Percentiles rank a stretch among this genome's conserved stretches.
Evolutionary conservation across 371 early-diverging fungal genomes (phyloP).

Genomic region (Saksenaea oblongispora): DNA sequence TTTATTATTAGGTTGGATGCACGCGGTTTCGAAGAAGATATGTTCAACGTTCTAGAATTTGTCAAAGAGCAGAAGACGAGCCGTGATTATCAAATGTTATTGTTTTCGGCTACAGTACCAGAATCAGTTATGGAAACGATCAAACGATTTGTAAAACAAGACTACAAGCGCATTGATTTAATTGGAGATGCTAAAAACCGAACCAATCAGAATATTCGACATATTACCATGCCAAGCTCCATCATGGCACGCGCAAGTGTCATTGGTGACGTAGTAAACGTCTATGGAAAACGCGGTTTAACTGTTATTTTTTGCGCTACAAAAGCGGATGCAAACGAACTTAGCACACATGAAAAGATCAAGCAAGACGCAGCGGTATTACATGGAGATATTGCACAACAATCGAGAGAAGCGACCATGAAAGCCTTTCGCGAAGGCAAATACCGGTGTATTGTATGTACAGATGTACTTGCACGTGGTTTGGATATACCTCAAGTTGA

Average conservation of each 20-base stretch:
- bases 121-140: constrained; percentile 85
- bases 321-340: constrained; percentile 89
- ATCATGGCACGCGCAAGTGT: constrained; percentile 78
- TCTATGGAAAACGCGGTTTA: constrained; percentile 79
- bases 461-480: constrained; percentile 97
- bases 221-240: constrained; percentile 82
- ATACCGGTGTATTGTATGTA: constrained; percentile 85
- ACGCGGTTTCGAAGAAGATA: constrained; percentile 93
- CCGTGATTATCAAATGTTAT: constrained; percentile 78
- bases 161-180: constrained; percentile 81
- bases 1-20: constrained; percentile 63
- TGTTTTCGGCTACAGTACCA: constrained; percentile 89
- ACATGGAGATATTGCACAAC: constrained; percentile 95
- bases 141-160: constrained; percentile 80
- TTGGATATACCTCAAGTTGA: constrained; percentile 98
- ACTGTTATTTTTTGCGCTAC: constrained; percentile 93
- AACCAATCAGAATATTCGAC: constrained; percentile 76
- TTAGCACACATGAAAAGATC: constrained; percentile 79
- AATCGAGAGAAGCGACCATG: constrained; percentile 83
- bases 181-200: constrained; percentile 76
- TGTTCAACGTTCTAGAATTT: constrained; percentile 83
- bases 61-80: constrained; percentile 74
- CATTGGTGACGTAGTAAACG: constrained; percentile 83
- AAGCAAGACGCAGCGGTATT: constrained; percentile 83
- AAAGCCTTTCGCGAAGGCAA: constrained; percentile 88